Evolutionary conservation across 768 basidiomycete genomes (phyloP), one percentile per base, ranked within the genome.

Genomic region (Clathrus columnatus): DNA sequence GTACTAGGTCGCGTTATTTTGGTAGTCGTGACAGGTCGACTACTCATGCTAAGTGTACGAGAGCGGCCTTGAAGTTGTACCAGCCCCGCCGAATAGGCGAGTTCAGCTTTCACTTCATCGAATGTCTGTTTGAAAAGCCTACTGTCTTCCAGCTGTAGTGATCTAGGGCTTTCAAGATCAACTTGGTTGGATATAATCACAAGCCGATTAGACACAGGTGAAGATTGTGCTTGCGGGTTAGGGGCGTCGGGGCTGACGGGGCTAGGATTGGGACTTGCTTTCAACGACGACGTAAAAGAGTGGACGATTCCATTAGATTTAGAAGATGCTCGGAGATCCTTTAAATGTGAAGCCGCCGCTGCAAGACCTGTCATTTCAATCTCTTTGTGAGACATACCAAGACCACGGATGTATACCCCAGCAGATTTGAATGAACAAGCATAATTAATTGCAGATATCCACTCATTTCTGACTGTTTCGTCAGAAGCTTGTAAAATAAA

Each of bases 371-470:
- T 87, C 41, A 89, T 75, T 59, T 86, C 79, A 27, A 88, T 80
- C 61, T 85, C 87, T 61, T 75, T 77, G 47, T 76, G 74, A 18
- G 84, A 79, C 76, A 91, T 81, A 17, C 78, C 81, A 11, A 78
- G 69, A 0, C 87, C 76, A 20, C 93, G 81, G 81, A 96, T 91
- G 45, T 81, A 77, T 32, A 97, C 74, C 8, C 86, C 86, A 16
- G 83, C 77, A 1, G 90, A 83, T 70, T 86, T 92, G 80, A 96
- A 98, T 5, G 90, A 76, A 57, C 91, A 86, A 2, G 92, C 92
- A 65, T 96, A 98, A 69, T 99, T 99, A 64, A 98, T 91, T 28
- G 78, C 75, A 14, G 85, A 78, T 59, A 98, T 83, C 96, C 96
- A 99, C 59, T 85, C 80, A 62, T 93, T 86, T 72, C 90, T 77